These are phyloP conservation scores for Quercus ilex DNA, from an alignment of 306 rosid species.

Conservation along the genomic window DNA sequence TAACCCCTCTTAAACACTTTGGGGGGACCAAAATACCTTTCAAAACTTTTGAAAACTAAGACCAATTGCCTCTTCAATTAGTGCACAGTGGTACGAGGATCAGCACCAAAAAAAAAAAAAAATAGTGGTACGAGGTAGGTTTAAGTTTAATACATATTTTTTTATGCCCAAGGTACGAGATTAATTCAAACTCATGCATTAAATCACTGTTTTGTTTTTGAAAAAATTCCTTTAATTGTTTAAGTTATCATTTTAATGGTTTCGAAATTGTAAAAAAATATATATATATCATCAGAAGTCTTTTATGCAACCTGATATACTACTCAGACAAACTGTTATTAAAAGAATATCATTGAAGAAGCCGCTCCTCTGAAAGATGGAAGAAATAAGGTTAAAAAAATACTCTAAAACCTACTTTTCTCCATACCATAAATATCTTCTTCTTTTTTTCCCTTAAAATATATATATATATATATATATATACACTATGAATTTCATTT, in stretches of 20 bases:
- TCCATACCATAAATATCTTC: too few relatives aligned
- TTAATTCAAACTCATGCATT: neutral
- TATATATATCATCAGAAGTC: neutral
- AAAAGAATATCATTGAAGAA: too few relatives aligned
- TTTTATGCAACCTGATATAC: neutral
- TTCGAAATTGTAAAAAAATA: neutral
- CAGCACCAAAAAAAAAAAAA: too few relatives aligned
- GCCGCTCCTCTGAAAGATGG: too few relatives aligned
- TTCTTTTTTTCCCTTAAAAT: too few relatives aligned
- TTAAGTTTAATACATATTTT: neutral
- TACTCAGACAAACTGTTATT: too few relatives aligned
- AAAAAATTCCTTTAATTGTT: neutral
- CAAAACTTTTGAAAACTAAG: neutral
- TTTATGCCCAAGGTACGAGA: neutral
- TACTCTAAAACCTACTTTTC: too few relatives aligned
- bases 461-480: too few relatives aligned
- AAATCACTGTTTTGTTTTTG: neutral
- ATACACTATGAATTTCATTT: too few relatives aligned
- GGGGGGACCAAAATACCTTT: neutral
- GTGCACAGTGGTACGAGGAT: constrained; percentile 1
- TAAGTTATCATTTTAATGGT: neutral
- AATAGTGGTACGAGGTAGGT: constrained; percentile 1
- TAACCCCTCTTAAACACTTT: neutral
- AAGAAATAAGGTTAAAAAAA: too few relatives aligned
- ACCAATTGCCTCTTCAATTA: neutral